Percentiles rank a stretch among this genome's conserved stretches.
Conservation (phyloP, 768 basidiomycete species). For the Panaeolus cyanescens region DNA sequence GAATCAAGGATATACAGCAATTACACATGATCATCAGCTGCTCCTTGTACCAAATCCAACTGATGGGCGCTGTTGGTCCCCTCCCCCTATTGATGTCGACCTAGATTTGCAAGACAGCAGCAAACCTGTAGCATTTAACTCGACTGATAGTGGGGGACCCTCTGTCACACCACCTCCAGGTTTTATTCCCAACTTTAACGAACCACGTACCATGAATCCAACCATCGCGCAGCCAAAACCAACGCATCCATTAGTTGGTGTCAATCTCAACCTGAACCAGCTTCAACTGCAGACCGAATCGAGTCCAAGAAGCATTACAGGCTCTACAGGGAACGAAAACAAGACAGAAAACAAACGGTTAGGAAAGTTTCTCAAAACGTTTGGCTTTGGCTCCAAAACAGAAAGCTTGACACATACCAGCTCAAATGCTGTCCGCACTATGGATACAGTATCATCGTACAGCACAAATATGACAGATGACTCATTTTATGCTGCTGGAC, state of each 20-base stretch:
- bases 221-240: conserved; percentile 21
- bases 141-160: neutral
- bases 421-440: neutral
- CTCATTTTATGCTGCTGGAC: neutral
- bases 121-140: neutral
- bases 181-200: neutral
- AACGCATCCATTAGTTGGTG: conserved; percentile 18
- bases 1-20: conserved; percentile 4
- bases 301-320: neutral
- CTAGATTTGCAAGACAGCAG: neutral
- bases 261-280: conserved; percentile 21
- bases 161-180: neutral
- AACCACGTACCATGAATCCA: neutral
- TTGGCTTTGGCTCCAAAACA: neutral
- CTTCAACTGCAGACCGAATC: conserved; percentile 16
- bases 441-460: neutral
- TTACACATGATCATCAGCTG: conserved; percentile 12
- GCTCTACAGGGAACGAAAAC: conserved; percentile 5
- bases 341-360: neutral
- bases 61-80: conserved; percentile 10
- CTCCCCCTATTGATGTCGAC: conserved; percentile 7
- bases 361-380: conserved; percentile 1
- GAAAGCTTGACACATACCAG: neutral
- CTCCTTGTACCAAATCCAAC: conserved; percentile 6
- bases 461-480: neutral